A percentile compares a stretch with the other conserved stretches of the same genome.
Evolutionary conservation across 2,329 filamentous ascomycete genomes (phyloP).

Genomic region (Fusarium stilboides): DNA sequence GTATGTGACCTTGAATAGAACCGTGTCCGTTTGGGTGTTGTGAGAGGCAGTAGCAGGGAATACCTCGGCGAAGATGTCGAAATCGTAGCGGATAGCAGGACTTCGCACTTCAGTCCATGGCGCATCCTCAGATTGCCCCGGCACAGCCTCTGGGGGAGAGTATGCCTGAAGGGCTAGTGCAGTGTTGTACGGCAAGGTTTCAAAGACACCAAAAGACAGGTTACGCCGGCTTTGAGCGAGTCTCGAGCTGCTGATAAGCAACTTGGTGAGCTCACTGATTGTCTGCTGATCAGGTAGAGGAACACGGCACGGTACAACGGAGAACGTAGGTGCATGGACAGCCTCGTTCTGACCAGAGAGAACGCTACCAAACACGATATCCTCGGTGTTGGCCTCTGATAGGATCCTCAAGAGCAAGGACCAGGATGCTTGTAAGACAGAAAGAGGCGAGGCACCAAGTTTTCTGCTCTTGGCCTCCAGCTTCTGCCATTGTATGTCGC

Average conservation of each 20-base stretch:
- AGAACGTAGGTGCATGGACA: constrained; percentile 24
- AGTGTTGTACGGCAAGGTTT: constrained; percentile 34
- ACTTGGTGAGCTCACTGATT: background rate
- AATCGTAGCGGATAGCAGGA: constrained; percentile 34
- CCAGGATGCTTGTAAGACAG: constrained; percentile 19
- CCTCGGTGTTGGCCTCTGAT: constrained; percentile 22
- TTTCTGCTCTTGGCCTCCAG: constrained; percentile 16
- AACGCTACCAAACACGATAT: constrained; percentile 17
- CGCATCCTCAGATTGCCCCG: background rate
- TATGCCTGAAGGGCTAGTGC: constrained; percentile 29
- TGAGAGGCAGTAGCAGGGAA: constrained; percentile 8
- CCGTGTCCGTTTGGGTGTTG: background rate
- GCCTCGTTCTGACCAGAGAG: constrained; percentile 10
- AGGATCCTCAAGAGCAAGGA: constrained; percentile 17
- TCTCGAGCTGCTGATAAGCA: constrained; percentile 7
- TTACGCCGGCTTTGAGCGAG: constrained; percentile 11
- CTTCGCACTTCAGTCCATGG: constrained; percentile 20
- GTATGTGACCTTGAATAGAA: constrained; percentile 30
- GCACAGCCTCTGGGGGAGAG: background rate
- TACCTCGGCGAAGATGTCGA: constrained; percentile 31
- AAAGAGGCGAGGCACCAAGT: constrained; percentile 15
- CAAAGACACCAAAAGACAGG: constrained; percentile 23
- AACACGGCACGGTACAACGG: constrained; percentile 26
- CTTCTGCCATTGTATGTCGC: background rate
- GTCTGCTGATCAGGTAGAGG: constrained; percentile 8